Evolutionary conservation across 202 grass and related monocot genomes (phyloP).

Genomic region (Zoysia matrella): DNA sequence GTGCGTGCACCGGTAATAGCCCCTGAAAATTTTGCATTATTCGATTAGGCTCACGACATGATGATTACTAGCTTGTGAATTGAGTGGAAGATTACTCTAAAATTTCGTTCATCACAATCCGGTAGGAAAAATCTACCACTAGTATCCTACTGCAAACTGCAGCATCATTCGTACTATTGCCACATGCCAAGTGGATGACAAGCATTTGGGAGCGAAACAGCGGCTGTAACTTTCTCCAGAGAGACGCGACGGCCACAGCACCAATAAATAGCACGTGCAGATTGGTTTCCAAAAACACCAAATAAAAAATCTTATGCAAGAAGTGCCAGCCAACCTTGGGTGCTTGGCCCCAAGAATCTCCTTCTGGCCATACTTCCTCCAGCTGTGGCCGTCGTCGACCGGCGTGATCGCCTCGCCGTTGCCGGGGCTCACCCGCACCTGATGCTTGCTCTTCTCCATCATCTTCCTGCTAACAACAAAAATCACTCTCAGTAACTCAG

Average conservation of each 20-base stretch:
- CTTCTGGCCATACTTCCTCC: conserved; percentile 88
- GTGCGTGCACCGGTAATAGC: conserved; percentile 89
- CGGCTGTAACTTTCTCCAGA: too few relatives aligned
- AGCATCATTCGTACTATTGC: too few relatives aligned
- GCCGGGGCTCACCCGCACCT: conserved; percentile 54
- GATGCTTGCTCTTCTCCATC: conserved; percentile 34
- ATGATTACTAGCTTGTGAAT: too few relatives aligned
- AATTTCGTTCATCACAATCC: conserved; percentile 12
- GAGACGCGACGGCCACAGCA: too few relatives aligned
- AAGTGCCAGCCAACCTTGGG: conserved; percentile 58
- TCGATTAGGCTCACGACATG: too few relatives aligned
- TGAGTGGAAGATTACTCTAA: too few relatives aligned
- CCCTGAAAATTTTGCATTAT: conserved; percentile 44
- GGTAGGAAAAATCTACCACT: neutral
- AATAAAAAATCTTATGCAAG: neutral
- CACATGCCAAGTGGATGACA: too few relatives aligned
- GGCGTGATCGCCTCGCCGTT: conserved; percentile 40
- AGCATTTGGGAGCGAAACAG: too few relatives aligned
- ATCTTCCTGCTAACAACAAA: conserved; percentile 45
- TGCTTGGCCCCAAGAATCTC: conserved; percentile 72
- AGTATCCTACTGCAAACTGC: too few relatives aligned
- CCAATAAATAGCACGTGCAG: conserved; percentile 10
- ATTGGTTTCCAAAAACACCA: neutral
- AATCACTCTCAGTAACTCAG: neutral
- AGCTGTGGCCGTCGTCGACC: conserved; percentile 68